Base-by-base conservation (phyloP, 2,329 filamentous ascomycete genomes). In the Sphaerulina populicola region DNA sequence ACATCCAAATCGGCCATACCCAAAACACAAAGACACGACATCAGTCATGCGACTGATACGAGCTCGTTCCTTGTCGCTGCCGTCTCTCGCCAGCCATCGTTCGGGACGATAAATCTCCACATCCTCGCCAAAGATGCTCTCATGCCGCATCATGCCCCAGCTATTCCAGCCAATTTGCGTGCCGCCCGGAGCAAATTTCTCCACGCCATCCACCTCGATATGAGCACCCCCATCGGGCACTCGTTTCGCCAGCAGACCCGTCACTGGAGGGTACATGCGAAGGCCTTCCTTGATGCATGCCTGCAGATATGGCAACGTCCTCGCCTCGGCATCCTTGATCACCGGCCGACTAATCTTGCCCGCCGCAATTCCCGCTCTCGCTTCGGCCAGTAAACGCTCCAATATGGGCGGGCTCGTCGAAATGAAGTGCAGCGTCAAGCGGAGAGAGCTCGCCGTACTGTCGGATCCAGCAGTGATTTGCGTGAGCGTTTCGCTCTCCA, bases 391-490 rank as follows among this genome's bases (percentile, higher is more conserved):
- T 0, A 82, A 65, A 2, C 65, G 73, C 3, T 57, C 50, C 51
- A 74, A 71, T 0, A 78, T 71, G 1, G 66, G 67, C 0, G 75
- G 74, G 21, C 71, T 74, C n/a, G 72, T 76, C 18, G 75, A 71
- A 49, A 81, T 62, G 60, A 77, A 72, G 18, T 81, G 70, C 49
- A 81, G 56, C 1, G 73, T 77, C 35, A 73, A 68, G 2, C 79
- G 73, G 8, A 82, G 72, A 1, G 72, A 72, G 0, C 76, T 77
- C 0, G 79, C 77, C 0, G 77, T 79, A 0, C 77, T 80, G 53
- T 82, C 79, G 0, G 77, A 77, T 3, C 79, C 79, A 4, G 78
- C 78, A 4, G 78, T 68, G 37, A 76, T 74, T 51, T 74, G 71
- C 10, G 72, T 66, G 4, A 74, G 55, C 0, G 68, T 70, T 54